Evolutionary conservation across 1,139 yeast species (phyloP), one percentile per base, ranked within the genome.

Genomic region (Candida tunisiensis): DNA sequence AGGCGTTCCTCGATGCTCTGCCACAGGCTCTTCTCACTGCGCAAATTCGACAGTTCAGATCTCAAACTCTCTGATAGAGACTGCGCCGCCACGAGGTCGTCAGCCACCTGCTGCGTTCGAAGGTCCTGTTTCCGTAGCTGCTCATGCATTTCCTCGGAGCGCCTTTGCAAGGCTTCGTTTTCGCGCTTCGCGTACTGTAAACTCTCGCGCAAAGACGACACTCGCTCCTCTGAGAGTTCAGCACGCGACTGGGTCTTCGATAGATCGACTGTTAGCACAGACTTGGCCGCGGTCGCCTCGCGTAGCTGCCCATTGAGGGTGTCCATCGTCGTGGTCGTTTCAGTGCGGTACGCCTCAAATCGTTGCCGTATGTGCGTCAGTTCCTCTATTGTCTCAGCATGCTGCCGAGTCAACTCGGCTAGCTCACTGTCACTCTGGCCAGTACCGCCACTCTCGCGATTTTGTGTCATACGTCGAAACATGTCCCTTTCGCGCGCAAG

Each of bases 401-500:
- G 48, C 38, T 49, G 36, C 51, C 50, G 32, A 47, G 48, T 26
- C 21, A 38, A 36, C 26, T 51, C 60, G 25, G 42, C 45, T 25
- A 53, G 49, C 25, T 47, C 49, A 16, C 45, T 48, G 5, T 41
- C 42, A 15, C 49, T 44, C 6, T 26, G 25, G 19, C 19, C 19
- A 10, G 36, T 30, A 10, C 29, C 15, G 28, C 27, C 8, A 14
- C 17, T 16, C 14, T 9, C 7, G 12, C 14, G n/a, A 8, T 21
- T 11, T 23, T 25, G 25, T 5, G 52, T 39, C 41, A 66, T 49
- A 0, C 62, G 44, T 46, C 74, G 56, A 47, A 75, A 60, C 52
- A 70, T 65, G 41, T 79, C 91, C 33, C 80, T 59, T 44, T 77
- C 88, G 32, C 68, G 62, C 3, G 61, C 52, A 5, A 66, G 62